These are phyloP conservation scores for Hygrophila difformis DNA, from an alignment of 257 asterid genomes.

Conservation along the genomic window DNA sequence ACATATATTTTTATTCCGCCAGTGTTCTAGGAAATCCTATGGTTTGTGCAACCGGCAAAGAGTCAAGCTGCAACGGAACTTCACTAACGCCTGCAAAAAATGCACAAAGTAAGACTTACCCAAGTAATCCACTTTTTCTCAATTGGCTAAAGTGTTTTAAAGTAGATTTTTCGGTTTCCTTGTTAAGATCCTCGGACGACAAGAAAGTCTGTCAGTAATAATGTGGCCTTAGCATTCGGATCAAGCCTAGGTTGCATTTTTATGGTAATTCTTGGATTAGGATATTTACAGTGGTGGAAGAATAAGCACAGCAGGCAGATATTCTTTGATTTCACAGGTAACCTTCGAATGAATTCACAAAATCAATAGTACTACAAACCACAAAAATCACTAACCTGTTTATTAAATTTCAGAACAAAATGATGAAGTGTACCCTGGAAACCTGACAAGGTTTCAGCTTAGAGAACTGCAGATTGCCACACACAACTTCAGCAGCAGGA, in stretches of 20 bases:
- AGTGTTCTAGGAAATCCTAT: constrained; percentile 83
- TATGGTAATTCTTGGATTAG: constrained; percentile 36
- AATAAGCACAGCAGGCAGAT: constrained; percentile 41
- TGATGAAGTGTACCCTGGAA: constrained; percentile 21
- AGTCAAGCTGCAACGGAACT: constrained; percentile 55
- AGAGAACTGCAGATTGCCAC: constrained; percentile 27
- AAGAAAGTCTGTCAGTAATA: constrained; percentile 26
- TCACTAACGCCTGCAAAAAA: constrained; percentile 48
- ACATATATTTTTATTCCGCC: background rate
- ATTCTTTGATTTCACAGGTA: constrained; percentile 47
- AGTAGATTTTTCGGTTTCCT: too few relatives aligned
- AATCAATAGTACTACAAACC: too few relatives aligned
- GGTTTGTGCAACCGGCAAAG: constrained; percentile 86
- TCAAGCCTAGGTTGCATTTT: constrained; percentile 53
- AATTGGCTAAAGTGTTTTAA: too few relatives aligned
- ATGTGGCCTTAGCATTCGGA: constrained; percentile 50
- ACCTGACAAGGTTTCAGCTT: constrained; percentile 20
- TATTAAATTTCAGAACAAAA: background rate
- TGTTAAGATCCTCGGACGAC: constrained; percentile 24
- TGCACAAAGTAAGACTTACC: constrained; percentile 47
- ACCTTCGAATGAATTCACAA: constrained; percentile 3
- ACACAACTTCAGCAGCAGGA: constrained; percentile 24
- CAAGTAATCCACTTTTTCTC: too few relatives aligned
- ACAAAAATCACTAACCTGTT: background rate
- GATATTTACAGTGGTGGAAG: constrained; percentile 54